phyloP scores from a whole-genome alignment of 257 asterid genomes.

The Solanum clarkiae region DNA sequence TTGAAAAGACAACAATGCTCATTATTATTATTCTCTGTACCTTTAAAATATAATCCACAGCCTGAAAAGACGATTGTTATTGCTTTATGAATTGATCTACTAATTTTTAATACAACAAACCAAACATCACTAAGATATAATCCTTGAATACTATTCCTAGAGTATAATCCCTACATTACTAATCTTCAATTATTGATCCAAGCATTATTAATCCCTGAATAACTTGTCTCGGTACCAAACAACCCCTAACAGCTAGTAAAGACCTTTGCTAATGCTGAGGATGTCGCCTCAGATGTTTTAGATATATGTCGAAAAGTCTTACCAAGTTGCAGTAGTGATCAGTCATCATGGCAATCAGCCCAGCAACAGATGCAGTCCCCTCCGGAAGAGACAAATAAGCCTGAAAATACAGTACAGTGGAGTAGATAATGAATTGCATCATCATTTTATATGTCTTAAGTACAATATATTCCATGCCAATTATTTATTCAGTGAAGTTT shows the following conservation, averaged over 20 bases:
- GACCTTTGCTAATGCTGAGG: background rate
- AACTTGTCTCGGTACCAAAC: background rate
- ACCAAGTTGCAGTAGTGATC: slow-evolving; percentile 94
- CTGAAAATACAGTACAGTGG: slow-evolving; percentile 29
- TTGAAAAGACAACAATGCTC: background rate
- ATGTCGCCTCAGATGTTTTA: no score
- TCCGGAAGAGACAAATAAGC: slow-evolving; percentile 96
- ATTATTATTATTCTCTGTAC: background rate
- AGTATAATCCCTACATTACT: background rate
- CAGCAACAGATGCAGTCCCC: slow-evolving; percentile 88
- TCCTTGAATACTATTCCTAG: background rate
- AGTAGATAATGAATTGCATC: background rate
- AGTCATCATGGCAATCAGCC: slow-evolving; percentile 94
- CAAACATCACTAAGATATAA: background rate
- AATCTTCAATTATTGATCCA: background rate
- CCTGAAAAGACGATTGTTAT: background rate
- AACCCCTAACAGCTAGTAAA: background rate
- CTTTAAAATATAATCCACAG: background rate
- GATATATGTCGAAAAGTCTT: background rate
- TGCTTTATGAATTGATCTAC: background rate
- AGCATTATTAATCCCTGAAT: background rate
- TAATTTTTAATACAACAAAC: background rate
- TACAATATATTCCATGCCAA: background rate
- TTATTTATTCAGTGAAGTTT: background rate
- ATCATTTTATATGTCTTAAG: background rate